These are phyloP conservation scores for Lepidium didymum DNA, from an alignment of 345 rosid species.

Conservation along the genomic window DNA sequence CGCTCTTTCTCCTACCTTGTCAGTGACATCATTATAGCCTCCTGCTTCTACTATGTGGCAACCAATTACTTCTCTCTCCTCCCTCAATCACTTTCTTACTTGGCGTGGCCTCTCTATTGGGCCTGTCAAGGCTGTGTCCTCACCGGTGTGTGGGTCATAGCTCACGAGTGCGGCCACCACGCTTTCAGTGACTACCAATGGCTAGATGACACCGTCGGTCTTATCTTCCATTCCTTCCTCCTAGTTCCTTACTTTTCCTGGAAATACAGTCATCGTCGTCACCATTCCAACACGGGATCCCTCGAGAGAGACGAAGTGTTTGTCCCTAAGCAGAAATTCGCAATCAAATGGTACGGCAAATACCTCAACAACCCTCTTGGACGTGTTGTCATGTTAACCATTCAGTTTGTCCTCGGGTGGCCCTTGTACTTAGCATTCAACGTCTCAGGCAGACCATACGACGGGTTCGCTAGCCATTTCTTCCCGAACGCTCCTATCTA, in stretches of 20 bases:
- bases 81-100: conserved; percentile 44
- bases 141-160: conserved; percentile 83
- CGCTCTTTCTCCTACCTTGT: conserved; percentile 68
- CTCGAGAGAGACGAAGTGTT: conserved; percentile 82
- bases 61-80: conserved; percentile 48
- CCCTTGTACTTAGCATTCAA: conserved; percentile 79
- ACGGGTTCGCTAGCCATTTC: conserved; percentile 65
- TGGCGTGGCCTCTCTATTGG: conserved; percentile 87
- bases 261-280: conserved; percentile 93
- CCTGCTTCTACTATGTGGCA: conserved; percentile 49
- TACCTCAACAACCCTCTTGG: conserved; percentile 77
- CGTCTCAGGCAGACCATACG: conserved; percentile 71
- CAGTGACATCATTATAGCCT: conserved; percentile 49
- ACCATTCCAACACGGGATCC: conserved; percentile 85
- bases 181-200: conserved; percentile 90
- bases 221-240: conserved; percentile 70
- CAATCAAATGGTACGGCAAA: conserved; percentile 46
- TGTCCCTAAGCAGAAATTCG: conserved; percentile 58
- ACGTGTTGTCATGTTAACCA: conserved; percentile 35
- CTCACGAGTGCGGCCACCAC: conserved; percentile 95
- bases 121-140: conserved; percentile 65
- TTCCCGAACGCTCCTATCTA: conserved; percentile 77
- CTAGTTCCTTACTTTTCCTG: conserved; percentile 91
- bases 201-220: conserved; percentile 82
- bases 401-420: conserved; percentile 74